Evolutionary conservation across 73 alveolate species (phyloP).

Genomic region (Tetrahymena elliotti): DNA sequence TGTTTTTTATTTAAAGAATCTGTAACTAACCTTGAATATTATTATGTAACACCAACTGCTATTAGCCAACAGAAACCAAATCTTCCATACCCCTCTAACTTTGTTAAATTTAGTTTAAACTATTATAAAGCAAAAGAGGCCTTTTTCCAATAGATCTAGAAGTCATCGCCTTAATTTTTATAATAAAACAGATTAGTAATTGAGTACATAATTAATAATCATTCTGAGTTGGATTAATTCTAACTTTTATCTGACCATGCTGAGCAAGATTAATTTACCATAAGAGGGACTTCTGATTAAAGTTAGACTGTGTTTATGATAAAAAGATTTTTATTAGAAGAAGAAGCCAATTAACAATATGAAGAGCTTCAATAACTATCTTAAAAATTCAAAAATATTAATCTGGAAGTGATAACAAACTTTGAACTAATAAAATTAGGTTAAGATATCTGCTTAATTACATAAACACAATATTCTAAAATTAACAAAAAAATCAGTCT

Average conservation of each 20-base stretch:
- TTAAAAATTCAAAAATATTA: no score
- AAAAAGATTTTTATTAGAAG: background rate
- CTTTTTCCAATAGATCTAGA: no score
- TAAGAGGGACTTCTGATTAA: background rate
- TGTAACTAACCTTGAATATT: background rate
- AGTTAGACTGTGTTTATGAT: background rate
- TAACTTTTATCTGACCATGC: background rate
- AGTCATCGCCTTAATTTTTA: background rate
- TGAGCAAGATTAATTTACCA: background rate
- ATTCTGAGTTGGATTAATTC: background rate
- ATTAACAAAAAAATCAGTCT: no score
- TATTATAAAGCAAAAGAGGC: background rate
- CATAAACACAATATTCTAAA: no score
- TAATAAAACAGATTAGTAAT: no score
- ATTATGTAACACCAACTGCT: background rate
- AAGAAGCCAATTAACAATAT: background rate
- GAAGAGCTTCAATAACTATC: background rate
- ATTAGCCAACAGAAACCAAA: no score
- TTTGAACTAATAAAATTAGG: no score
- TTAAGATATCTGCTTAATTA: no score
- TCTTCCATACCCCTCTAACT: no score
- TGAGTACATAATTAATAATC: background rate
- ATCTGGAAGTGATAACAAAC: background rate
- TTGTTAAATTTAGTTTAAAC: no score
- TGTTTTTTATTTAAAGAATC: no score